Conservation (phyloP, 306 rosid species). For the Rosa lucieae region DNA sequence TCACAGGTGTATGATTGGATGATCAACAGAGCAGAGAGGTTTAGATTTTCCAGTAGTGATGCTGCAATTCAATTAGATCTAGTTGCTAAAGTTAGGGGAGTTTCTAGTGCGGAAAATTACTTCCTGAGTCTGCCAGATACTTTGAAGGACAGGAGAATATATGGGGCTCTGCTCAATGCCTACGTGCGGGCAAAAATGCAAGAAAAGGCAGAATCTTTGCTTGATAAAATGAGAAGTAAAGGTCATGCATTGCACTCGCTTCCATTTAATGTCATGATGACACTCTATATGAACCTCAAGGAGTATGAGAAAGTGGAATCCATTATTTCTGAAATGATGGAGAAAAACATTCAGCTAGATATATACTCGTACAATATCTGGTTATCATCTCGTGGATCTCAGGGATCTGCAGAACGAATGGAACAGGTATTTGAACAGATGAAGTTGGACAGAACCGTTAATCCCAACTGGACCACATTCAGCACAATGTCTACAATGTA, state of each 20-base stretch:
- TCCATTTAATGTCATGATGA: slow-evolving; percentile 96
- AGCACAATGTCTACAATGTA: slow-evolving; percentile 93
- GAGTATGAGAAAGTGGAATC: slow-evolving; percentile 77
- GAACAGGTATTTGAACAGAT: slow-evolving; percentile 80
- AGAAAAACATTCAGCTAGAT: slow-evolving; percentile 63
- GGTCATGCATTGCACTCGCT: slow-evolving; percentile 63
- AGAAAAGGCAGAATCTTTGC: slow-evolving; percentile 78
- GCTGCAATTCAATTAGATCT: slow-evolving; percentile 90
- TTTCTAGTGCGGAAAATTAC: slow-evolving; percentile 71
- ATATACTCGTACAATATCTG: slow-evolving; percentile 87
- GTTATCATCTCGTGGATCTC: slow-evolving; percentile 83
- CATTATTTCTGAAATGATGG: slow-evolving; percentile 73
- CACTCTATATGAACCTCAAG: slow-evolving; percentile 79
- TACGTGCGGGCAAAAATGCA: slow-evolving; percentile 55
- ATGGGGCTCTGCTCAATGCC: slow-evolving; percentile 86
- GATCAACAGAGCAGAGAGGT: slow-evolving; percentile 78
- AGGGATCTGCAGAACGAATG: slow-evolving; percentile 69
- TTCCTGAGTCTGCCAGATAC: slow-evolving; percentile 54
- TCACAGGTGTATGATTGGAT: slow-evolving; percentile 92
- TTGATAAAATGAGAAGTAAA: slow-evolving; percentile 73
- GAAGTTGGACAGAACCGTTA: slow-evolving; percentile 58
- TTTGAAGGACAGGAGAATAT: slow-evolving; percentile 64
- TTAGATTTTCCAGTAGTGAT: slow-evolving; percentile 71
- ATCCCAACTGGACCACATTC: slow-evolving; percentile 88
- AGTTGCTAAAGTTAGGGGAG: slow-evolving; percentile 71